Base-by-base conservation (phyloP, 331 rosid genomes). In the Phaseolus coccineus region DNA sequence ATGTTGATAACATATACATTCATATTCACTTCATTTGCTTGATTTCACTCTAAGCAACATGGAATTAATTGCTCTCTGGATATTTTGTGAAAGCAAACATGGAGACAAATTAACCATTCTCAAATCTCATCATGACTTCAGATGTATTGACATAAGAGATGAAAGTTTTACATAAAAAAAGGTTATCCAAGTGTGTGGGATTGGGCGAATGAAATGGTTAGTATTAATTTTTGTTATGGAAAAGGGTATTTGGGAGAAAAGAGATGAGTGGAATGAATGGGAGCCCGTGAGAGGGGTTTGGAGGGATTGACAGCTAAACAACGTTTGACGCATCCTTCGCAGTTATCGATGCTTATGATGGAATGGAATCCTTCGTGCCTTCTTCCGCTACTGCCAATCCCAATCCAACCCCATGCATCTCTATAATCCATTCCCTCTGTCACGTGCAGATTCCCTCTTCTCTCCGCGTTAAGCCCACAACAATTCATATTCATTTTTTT, bases 271-370 rank as follows among this genome's bases (percentile, higher is more conserved):
- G 47, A 42, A 42, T 42, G 47, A 42, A 80, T n/a, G 84, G 85
- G 74, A 78, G 86, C 71, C 90, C 94, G 94, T 90, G 94, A 90
- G 88, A 83, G 30, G 81, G 61, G 24, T 81, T 87, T 87, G 96
- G 93, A 85, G 83, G 92, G 89, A 87, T 87, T 91, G 91, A 88
- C 96, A 91, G 95, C 97, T 90, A 90, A 92, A 92, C 91, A 87
- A 89, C 87, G 78, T 88, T 89, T 83, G 91, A 87, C 89, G 87
- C 90, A 33, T 87, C 84, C 88, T 82, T 91, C 85, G 78, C 93
- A 68, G 74, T 86, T 85, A 73, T 85, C 91, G 87, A 88, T 82
- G 88, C 69, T 69, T 72, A 79, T 52, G 58, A 74, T 67, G 6
- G 15, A 57, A 69, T 79, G 64, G 83, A 79, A 70, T 61, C 78